Evolutionary conservation across 306 rosid genomes (phyloP).

Genomic region (Fragaria vesca): DNA sequence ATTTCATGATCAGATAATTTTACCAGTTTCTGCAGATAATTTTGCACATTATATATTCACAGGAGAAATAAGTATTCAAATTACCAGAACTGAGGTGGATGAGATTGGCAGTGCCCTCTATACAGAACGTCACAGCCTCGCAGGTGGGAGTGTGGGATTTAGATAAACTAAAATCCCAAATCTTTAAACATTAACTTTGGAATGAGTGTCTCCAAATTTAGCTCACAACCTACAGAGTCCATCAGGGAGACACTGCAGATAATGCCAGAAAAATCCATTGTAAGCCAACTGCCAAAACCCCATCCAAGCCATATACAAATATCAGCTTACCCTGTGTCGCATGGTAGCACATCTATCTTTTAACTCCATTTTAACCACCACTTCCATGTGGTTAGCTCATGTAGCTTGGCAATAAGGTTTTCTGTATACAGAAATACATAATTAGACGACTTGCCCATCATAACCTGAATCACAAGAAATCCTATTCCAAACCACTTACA

Average conservation of each 20-base stretch:
- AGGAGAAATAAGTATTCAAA: too few species aligned
- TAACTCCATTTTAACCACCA: background rate
- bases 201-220: background rate
- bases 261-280: background rate
- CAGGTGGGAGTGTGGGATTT: background rate
- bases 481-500: background rate
- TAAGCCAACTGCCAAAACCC: background rate
- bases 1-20: too few species aligned
- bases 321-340: background rate
- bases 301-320: background rate
- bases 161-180: background rate
- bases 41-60: too few species aligned
- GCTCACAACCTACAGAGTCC: background rate
- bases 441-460: background rate
- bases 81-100: background rate
- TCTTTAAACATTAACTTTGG: too few species aligned
- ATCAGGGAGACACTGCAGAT: background rate
- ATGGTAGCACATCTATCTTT: too few species aligned
- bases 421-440: background rate
- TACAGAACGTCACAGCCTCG: background rate
- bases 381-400: background rate
- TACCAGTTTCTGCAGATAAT: too few species aligned
- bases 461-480: background rate
- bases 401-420: background rate
- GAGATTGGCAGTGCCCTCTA: background rate